A percentile compares a stretch with the other conserved stretches of the same genome.
phyloP scores from a whole-genome alignment of 306 rosid species.

The Cicer judaicum region DNA sequence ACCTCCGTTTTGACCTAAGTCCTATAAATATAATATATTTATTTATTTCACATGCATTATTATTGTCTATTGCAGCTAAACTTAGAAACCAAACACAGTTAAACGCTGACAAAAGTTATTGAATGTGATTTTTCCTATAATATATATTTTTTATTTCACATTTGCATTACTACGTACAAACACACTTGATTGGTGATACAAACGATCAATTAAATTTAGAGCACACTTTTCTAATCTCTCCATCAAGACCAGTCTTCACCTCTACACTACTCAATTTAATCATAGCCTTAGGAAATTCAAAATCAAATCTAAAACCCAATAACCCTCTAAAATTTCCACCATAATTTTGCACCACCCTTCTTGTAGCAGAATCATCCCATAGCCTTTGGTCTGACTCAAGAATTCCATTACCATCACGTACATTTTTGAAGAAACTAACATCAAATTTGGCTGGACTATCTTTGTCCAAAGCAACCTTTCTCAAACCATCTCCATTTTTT shows the following conservation, averaged over 20 bases:
- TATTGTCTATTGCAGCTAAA: background rate
- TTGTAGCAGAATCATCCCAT: conserved; percentile 59
- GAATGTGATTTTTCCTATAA: no score
- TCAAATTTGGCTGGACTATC: conserved; percentile 63
- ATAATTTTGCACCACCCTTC: conserved; percentile 56
- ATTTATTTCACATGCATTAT: no score
- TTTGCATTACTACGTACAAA: background rate
- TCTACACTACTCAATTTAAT: conserved; percentile 70
- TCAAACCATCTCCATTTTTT: conserved; percentile 61
- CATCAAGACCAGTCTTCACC: conserved; percentile 66
- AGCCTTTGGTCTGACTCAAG: conserved; percentile 74
- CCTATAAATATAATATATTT: no score
- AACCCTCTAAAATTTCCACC: conserved; percentile 66
- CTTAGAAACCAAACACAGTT: background rate
- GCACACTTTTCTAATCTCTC: conserved; percentile 74
- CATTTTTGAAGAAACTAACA: conserved; percentile 69
- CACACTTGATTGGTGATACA: background rate
- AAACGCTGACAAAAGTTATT: no score
- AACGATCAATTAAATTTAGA: conserved; percentile 60
- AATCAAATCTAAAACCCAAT: conserved; percentile 64
- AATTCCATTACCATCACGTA: conserved; percentile 64
- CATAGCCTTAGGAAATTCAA: conserved; percentile 79
- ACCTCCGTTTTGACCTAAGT: no score
- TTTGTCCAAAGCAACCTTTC: conserved; percentile 59
- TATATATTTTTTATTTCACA: no score